These are phyloP conservation scores for Reutealis trisperma DNA, from an alignment of 345 rosid genomes.

Conservation along the genomic window DNA sequence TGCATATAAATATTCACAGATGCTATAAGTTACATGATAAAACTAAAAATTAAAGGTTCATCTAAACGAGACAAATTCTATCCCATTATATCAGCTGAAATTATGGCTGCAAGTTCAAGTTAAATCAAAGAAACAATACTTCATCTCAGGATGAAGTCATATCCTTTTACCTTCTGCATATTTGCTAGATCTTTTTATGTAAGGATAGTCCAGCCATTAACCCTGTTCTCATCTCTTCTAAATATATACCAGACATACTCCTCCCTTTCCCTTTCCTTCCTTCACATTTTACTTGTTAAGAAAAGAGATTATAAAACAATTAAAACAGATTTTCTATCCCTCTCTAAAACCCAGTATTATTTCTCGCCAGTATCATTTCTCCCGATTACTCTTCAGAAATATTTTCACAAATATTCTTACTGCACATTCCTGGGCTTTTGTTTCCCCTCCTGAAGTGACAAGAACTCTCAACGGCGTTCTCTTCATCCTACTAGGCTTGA, in stretches of 20 bases:
- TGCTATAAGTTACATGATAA: background rate
- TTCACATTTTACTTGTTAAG: background rate
- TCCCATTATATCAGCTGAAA: background rate
- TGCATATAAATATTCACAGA: constrained; percentile 17
- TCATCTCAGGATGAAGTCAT: background rate
- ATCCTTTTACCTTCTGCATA: background rate
- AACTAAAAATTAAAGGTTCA: background rate
- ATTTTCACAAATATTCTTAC: background rate
- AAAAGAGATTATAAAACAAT: background rate
- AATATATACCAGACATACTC: background rate
- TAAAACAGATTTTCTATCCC: background rate
- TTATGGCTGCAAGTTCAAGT: background rate
- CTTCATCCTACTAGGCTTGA: background rate
- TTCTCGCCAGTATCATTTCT: background rate
- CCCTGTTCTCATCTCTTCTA: background rate
- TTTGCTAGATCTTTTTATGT: background rate
- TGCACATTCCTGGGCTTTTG: background rate
- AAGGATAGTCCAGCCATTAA: background rate
- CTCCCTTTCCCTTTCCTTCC: background rate
- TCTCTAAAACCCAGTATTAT: background rate
- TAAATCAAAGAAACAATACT: background rate
- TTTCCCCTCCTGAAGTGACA: background rate
- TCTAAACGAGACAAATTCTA: background rate
- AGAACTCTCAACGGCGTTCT: background rate
- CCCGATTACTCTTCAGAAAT: background rate